Base-by-base conservation (phyloP, 2,329 filamentous ascomycete species). In the Hypomyces perniciosus region DNA sequence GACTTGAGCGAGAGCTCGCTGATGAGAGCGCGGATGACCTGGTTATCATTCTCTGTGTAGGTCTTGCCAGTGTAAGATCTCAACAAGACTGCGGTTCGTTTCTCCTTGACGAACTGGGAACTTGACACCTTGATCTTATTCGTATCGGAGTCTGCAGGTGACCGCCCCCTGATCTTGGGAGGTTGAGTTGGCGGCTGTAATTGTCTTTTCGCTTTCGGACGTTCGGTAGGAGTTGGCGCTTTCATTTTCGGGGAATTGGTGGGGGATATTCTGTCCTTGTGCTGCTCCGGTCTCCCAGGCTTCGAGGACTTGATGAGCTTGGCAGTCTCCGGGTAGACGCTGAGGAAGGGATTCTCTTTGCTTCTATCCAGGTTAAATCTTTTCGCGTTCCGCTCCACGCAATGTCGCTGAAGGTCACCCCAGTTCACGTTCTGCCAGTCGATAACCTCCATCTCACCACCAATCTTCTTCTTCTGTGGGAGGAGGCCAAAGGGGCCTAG, bases 41-140 rank as follows among this genome's bases (percentile, higher is more conserved):
- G 83, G 62, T 87, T 81, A 63, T 92, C 88, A 62, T 92, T 88
- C 38, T 87, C 79, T 29, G 84, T 88, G 65, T 90, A 96, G 29
- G 80, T 66, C 64, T 88, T 90, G 50, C 83, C 85, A 31, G 80
- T 82, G 73, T 86, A 92, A 0, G 87, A 85, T 35, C 90, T 83
- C 35, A 95, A 76, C 5, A 96, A 68, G 8, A 95, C 68, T 1
- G 86, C 89, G 0, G 87, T 90, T 34, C 89, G 78, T 3, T 70
- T 63, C 60, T 80, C 76, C 2, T 64, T 59, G 39, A 56, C 57
- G 46, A 59, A 61, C 4, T 63, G 30, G 8, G 49, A 35, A 44
- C 43, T 34, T 31, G 54, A 28, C 42, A 50, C n/a, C 42, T 46
- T 38, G 10, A 53, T 53, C 7, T 53, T 44, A 6, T 47, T 54